Conservation (phyloP, 2,329 filamentous ascomycete species). For the Sordariomycetes sp. region DNA sequence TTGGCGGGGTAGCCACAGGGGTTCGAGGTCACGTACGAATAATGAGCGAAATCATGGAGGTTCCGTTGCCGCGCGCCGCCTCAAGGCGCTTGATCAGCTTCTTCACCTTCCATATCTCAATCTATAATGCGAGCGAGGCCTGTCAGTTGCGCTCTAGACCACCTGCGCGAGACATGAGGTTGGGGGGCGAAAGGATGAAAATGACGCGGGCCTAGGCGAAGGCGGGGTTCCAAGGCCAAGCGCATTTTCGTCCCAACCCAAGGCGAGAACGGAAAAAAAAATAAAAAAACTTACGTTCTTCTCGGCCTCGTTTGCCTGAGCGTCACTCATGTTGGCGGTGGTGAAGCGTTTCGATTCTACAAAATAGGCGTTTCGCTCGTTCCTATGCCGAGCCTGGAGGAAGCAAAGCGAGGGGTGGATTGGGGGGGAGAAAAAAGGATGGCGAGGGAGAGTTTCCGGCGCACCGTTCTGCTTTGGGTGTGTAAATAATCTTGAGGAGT, state of each 20-base stretch:
- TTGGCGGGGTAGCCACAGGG: background rate
- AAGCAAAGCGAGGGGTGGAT: background rate
- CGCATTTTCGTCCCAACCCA: background rate
- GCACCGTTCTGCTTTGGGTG: constrained; percentile 1
- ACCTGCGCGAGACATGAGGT: background rate
- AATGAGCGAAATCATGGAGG: constrained; percentile 98
- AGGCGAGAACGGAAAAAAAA: background rate
- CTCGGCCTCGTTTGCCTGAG: constrained; percentile 84
- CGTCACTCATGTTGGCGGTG: constrained; percentile 64
- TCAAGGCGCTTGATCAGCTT: constrained; percentile 99
- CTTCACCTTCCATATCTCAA: constrained; percentile 94
- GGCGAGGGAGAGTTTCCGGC: background rate
- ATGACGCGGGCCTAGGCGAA: background rate
- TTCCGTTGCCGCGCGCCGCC: constrained; percentile 94
- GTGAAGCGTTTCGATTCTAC: constrained; percentile 12
- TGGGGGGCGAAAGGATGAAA: background rate
- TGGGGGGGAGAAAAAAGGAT: background rate
- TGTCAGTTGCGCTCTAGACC: constrained; percentile 7
- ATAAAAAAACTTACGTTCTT: constrained; percentile 60
- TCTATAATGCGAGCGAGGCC: constrained; percentile 25
- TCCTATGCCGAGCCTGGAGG: background rate
- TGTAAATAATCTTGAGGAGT: constrained; percentile 2
- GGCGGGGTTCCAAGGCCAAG: background rate
- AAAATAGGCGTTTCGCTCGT: background rate
- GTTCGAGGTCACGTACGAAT: constrained; percentile 57